A percentile compares a stretch with the other conserved stretches of the same genome.
Evolutionary conservation across 495 filamentous ascomycete species (phyloP).

Genomic region (Penicillium tannophilum): DNA sequence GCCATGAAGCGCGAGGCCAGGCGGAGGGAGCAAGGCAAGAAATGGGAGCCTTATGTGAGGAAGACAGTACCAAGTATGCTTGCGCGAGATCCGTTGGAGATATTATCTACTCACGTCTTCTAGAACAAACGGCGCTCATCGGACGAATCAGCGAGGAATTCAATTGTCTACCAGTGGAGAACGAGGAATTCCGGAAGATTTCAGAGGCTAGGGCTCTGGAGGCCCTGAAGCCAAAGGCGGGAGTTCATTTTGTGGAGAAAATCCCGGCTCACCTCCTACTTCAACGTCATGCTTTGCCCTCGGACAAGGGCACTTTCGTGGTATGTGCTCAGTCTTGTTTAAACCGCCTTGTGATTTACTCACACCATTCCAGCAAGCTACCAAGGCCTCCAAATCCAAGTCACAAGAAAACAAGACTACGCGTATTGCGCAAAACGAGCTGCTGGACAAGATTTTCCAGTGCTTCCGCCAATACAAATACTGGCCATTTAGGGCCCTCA

Average conservation of each 20-base stretch:
- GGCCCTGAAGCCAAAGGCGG: slow-evolving; percentile 63
- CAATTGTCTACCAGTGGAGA: slow-evolving; percentile 73
- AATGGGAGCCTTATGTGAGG: slow-evolving; percentile 67
- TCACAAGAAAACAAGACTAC: slow-evolving; percentile 77
- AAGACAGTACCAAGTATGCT: slow-evolving; percentile 79
- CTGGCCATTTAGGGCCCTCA: slow-evolving; percentile 86
- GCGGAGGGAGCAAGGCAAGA: slow-evolving; percentile 57
- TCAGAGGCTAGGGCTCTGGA: slow-evolving; percentile 61
- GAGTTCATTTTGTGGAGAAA: slow-evolving; percentile 45
- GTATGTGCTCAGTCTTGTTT: slow-evolving; percentile 30
- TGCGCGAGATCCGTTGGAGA: neutral
- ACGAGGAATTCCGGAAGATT: slow-evolving; percentile 67
- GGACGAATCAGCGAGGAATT: slow-evolving; percentile 77
- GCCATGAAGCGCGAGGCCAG: slow-evolving; percentile 48
- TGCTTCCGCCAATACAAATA: slow-evolving; percentile 83
- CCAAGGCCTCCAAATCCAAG: slow-evolving; percentile 40
- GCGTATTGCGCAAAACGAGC: slow-evolving; percentile 82
- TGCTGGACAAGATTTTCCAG: slow-evolving; percentile 78
- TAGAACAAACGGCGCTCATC: slow-evolving; percentile 79
- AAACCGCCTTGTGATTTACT: slow-evolving; percentile 11
- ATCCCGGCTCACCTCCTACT: slow-evolving; percentile 43
- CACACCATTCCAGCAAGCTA: slow-evolving; percentile 36
- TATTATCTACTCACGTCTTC: slow-evolving; percentile 22
- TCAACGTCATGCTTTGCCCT: slow-evolving; percentile 39
- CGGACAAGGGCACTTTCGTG: slow-evolving; percentile 41